Conservation (phyloP, 768 basidiomycete species). For the Termitomyces sp. region DNA sequence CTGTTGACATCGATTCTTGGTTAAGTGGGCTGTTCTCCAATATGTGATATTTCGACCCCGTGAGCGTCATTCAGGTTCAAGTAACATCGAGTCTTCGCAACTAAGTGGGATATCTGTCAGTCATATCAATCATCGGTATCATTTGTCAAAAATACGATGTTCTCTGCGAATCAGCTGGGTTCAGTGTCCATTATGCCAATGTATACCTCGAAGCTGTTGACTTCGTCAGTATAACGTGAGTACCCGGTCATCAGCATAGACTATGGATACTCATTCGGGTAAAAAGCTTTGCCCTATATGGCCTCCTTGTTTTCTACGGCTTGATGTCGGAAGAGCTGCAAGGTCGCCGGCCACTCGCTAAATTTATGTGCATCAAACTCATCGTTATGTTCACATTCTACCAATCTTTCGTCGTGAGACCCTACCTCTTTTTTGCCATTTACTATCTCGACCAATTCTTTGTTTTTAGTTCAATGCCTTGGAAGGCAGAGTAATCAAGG, state of each 20-base stretch:
- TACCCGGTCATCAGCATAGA: constrained; percentile 1
- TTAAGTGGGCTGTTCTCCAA: constrained; percentile 84
- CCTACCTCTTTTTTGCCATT: neutral
- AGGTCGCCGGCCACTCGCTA: constrained; percentile 73
- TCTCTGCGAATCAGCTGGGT: constrained; percentile 65
- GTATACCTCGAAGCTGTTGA: constrained; percentile 73
- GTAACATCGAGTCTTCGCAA: neutral
- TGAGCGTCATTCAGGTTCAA: constrained; percentile 11
- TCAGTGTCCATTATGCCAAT: constrained; percentile 56
- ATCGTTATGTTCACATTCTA: constrained; percentile 91
- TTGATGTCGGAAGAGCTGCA: constrained; percentile 77
- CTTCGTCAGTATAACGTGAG: constrained; percentile 78
- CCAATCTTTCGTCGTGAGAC: constrained; percentile 69
- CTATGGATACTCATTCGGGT: neutral
- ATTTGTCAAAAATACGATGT: constrained; percentile 68
- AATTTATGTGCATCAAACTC: constrained; percentile 85
- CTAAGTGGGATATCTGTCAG: constrained; percentile 21
- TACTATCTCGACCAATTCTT: neutral
- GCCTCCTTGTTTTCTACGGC: constrained; percentile 79
- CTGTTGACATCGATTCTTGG: constrained; percentile 4
- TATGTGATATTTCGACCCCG: constrained; percentile 72
- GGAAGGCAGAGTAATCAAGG: constrained; percentile 65
- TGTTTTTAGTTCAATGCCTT: constrained; percentile 58
- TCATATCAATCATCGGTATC: constrained; percentile 72
- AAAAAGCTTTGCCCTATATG: constrained; percentile 77